phyloP scores from a whole-genome alignment of 768 basidiomycete genomes.

The Cyclocybe aegerita region DNA sequence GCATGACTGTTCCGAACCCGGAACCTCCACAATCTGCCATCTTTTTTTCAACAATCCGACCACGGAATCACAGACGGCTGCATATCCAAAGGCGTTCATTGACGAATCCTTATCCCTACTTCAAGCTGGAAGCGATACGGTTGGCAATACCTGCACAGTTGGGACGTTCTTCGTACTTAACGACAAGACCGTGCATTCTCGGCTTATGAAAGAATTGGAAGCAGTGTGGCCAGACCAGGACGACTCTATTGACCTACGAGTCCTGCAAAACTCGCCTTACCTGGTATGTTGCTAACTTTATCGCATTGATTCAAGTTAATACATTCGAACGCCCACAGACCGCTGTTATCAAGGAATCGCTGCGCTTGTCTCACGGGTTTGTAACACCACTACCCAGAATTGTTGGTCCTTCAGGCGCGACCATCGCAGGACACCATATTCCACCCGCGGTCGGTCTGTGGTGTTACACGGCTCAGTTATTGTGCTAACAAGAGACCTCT shows the following conservation, averaged over 20 bases:
- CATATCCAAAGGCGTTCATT: constrained; percentile 11
- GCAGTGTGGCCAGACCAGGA: constrained; percentile 34
- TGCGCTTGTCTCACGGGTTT: constrained; percentile 42
- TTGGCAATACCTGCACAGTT: constrained; percentile 36
- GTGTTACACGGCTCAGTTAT: neutral
- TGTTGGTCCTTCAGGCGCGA: constrained; percentile 32
- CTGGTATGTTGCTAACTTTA: constrained; percentile 27
- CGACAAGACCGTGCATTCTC: constrained; percentile 21
- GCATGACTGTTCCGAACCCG: constrained; percentile 1
- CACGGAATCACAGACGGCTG: neutral
- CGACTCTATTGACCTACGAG: constrained; percentile 20
- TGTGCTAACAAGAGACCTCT: neutral
- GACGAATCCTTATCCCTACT: constrained; percentile 37
- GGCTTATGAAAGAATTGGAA: constrained; percentile 31
- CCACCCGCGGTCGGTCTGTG: constrained; percentile 35
- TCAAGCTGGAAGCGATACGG: constrained; percentile 37
- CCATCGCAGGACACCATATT: constrained; percentile 32
- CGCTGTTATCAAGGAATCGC: constrained; percentile 47
- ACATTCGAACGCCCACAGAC: constrained; percentile 27
- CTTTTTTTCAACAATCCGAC: constrained; percentile 12
- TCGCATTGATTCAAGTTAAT: neutral
- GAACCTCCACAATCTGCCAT: constrained; percentile 14
- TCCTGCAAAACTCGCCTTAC: constrained; percentile 41
- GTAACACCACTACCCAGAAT: constrained; percentile 42
- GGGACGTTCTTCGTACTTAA: constrained; percentile 38